Evolutionary conservation across 345 rosid species (phyloP).

Genomic region (Corchorus capsularis): DNA sequence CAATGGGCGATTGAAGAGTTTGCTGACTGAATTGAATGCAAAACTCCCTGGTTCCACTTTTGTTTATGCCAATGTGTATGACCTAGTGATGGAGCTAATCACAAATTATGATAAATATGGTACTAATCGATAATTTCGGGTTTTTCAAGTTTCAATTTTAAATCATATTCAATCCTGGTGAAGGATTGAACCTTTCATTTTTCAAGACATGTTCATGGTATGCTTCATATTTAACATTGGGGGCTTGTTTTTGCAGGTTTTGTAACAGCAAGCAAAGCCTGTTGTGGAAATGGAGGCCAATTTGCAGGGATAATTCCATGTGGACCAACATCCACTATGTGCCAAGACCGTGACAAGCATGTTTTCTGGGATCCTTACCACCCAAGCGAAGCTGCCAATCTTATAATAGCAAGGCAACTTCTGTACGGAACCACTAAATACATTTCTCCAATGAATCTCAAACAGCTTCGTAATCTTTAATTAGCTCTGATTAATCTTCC

Average conservation of each 20-base stretch:
- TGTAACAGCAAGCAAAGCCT: constrained; percentile 66
- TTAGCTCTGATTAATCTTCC: background rate
- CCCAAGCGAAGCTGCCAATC: constrained; percentile 82
- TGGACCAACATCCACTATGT: constrained; percentile 74
- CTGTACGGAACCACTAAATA: constrained; percentile 51
- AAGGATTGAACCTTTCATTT: too few species aligned
- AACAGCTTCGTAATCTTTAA: constrained; percentile 66
- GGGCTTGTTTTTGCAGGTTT: constrained; percentile 46
- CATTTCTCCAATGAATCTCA: constrained; percentile 66
- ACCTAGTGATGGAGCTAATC: constrained; percentile 84
- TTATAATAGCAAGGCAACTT: constrained; percentile 62
- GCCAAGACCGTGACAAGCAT: constrained; percentile 62
- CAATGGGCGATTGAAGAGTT: constrained; percentile 63
- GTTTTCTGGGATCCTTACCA: constrained; percentile 94
- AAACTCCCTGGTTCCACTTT: constrained; percentile 68
- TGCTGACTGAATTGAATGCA: constrained; percentile 56
- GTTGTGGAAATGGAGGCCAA: constrained; percentile 85
- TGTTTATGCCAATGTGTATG: constrained; percentile 80
- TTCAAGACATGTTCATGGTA: too few species aligned
- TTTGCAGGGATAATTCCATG: constrained; percentile 88
- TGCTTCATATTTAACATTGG: background rate
- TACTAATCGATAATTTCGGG: constrained; percentile 12
- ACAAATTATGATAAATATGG: constrained; percentile 76
- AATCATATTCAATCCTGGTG: too few species aligned
- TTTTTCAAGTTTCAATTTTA: background rate